These are phyloP conservation scores for Dissophora ornata DNA, from an alignment of 192 early-diverging fungal species.

Conservation along the genomic window DNA sequence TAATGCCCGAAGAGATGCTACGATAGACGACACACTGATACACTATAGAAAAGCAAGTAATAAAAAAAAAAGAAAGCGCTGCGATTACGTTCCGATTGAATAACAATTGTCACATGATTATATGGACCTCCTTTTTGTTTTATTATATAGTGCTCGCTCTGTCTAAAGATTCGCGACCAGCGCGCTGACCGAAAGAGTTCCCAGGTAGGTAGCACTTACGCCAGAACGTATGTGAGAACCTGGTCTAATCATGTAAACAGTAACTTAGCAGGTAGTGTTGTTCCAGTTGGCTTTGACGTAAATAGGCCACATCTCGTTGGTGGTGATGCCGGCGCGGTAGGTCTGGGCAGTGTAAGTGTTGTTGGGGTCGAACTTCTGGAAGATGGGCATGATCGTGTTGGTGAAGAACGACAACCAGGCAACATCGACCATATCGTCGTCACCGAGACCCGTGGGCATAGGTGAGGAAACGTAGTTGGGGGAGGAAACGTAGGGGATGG, in stretches of 20 bases:
- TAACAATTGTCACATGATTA: too few relatives aligned
- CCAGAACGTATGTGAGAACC: too few relatives aligned
- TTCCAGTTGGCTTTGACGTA: constrained; percentile 53
- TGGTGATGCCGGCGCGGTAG: constrained; percentile 32
- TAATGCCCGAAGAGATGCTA: too few relatives aligned
- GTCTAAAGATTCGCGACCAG: not conserved
- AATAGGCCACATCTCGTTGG: constrained; percentile 48
- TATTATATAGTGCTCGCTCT: too few relatives aligned
- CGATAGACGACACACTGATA: too few relatives aligned
- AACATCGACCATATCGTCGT: constrained; percentile 51
- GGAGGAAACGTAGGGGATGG: constrained; percentile 46
- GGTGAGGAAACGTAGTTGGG: constrained; percentile 58
- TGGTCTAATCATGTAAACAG: too few relatives aligned
- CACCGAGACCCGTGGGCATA: constrained; percentile 43
- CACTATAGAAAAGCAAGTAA: too few relatives aligned
- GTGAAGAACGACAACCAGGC: constrained; percentile 58
- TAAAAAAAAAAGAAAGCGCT: too few relatives aligned
- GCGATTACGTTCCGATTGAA: too few relatives aligned
- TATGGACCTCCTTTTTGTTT: too few relatives aligned
- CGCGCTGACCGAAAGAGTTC: not conserved
- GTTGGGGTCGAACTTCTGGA: constrained; percentile 45
- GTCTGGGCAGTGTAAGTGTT: constrained; percentile 16
- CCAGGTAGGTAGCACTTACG: not conserved
- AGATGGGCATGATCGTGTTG: constrained; percentile 40
- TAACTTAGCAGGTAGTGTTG: constrained; percentile 39